Percentiles rank a stretch among this genome's conserved stretches.
phyloP scores from a whole-genome alignment of 805 yeast species.

The Yarrowia sp. region DNA sequence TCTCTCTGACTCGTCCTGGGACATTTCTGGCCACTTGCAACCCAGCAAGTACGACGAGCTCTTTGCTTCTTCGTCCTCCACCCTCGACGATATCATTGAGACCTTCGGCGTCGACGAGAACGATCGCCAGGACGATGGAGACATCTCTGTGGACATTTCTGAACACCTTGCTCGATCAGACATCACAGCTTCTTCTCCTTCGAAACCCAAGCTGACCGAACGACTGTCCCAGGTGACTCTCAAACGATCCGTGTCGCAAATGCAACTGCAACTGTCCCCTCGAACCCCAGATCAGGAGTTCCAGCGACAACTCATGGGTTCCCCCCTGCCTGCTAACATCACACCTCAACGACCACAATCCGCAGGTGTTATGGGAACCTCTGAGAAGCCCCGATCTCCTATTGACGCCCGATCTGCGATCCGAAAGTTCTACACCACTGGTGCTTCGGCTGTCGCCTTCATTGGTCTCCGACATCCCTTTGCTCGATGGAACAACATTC shows the following conservation, averaged over 20 bases:
- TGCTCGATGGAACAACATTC: slow-evolving; percentile 37
- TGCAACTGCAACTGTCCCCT: slow-evolving; percentile 28
- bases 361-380: slow-evolving; percentile 2
- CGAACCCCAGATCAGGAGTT: slow-evolving; percentile 28
- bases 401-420: slow-evolving; percentile 30
- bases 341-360: slow-evolving; percentile 27
- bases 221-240: slow-evolving; percentile 12
- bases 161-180: slow-evolving; percentile 28
- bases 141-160: slow-evolving; percentile 26
- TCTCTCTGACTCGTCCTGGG: slow-evolving; percentile 29
- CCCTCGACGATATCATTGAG: slow-evolving; percentile 45
- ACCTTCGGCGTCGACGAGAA: slow-evolving; percentile 40
- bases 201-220: slow-evolving; percentile 19
- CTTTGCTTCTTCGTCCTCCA: slow-evolving; percentile 44
- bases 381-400: slow-evolving; percentile 28
- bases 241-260: slow-evolving; percentile 20
- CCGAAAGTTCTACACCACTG: slow-evolving; percentile 36
- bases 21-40: slow-evolving; percentile 21
- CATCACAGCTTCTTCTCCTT: slow-evolving; percentile 3
- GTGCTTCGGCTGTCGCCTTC: slow-evolving; percentile 36
- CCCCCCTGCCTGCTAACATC: not conserved
- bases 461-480: slow-evolving; percentile 36
- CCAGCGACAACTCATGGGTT: slow-evolving; percentile 24
- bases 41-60: slow-evolving; percentile 28
- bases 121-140: slow-evolving; percentile 9